Evolutionary conservation across 208 protist genomes (phyloP), one percentile per base, ranked within the genome.

Genomic region (Herpetomonas tarakana): DNA sequence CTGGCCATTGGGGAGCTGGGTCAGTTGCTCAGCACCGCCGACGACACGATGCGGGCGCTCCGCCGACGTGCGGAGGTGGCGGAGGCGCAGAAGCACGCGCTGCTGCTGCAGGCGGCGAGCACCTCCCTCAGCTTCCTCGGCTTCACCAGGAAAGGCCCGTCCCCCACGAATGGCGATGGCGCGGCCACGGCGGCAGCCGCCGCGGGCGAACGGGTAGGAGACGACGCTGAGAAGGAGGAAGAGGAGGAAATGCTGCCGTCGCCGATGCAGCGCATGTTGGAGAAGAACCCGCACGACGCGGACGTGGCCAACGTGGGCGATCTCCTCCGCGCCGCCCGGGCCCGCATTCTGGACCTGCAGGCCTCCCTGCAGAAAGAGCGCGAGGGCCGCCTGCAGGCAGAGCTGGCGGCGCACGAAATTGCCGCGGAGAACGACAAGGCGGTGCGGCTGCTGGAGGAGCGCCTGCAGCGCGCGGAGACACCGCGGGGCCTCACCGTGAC

Each of bases 361-460:
- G 26, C 51, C 12, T 45, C 52, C 16, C 68, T 86, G 25, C 73
- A 71, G 28, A 46, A 60, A 29, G 80, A 79, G 66, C 70, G 81
- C 57, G 58, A 63, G 31, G 62, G 81, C 60, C 71, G 80, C 9
- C 69, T 87, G 11, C 52, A 74, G 29, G 65, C 74, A 11, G 79
- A 91, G 60, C 71, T 84, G 54, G 54, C 70, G 25, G 80, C 60
- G 30, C 74, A 81, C 21, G 60, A 69, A 19, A 63, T 65, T 21
- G 27, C 65, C 2, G 45, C 68, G 41, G 68, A 74, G 44, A 75
- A 71, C 19, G 65, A 74, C 45, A 52, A 67, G 9, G 65, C 69
- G 52, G 65, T 83, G 26, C 46, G 62, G n/a, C 57, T 81, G 19
- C 62, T 88, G 49, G 80, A 91, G 58, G 49, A 63, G 49, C 76